Base-by-base conservation (phyloP, 1,284 basidiomycete genomes). In the Golubevia sp. region DNA sequence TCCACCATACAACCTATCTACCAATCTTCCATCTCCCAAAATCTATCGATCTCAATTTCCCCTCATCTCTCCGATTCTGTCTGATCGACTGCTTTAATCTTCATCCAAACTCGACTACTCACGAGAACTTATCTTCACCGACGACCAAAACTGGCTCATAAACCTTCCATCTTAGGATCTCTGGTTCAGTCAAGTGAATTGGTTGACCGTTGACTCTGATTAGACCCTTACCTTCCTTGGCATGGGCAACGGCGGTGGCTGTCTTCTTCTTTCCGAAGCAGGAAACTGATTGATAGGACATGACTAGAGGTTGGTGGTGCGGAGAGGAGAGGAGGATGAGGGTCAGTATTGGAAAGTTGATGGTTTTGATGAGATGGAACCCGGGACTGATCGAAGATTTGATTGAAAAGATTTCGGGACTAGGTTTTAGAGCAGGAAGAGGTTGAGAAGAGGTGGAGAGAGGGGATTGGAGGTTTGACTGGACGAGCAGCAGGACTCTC, bases 151-250 rank as follows among this genome's bases (percentile, higher is more conserved):
- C 68, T 51, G 84, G 84, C 87, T 99, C 96, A 87, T 98, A 99
- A 79, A 98, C 90, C 89, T 99, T 99, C 88, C 95, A 91, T 80
- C 96, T 93, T 78, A 99, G 89, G 85, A 95, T 92, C 85, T 96
- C 92, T 64, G 85, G 82, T 86, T 92, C 91, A 79, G 96, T 90
- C 83, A 99, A 92, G 85, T 91, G 89, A 87, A 99, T 93, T 84
- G 97, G 97, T 62, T 92, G 92, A 76, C 96, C 95, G 85, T 99
- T 98, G 85, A 99, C 90, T 84, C 95, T 93, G 86, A 99, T 92
- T 84, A 97, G 90, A 67, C 97, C 97, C 86, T 94, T 94, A 80
- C 97, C 97, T 87, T 97, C 94, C 86, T 85, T 78, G 71, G 67
- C 73, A 70, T 71, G 62, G 61, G 77, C 75, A 56, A 78, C 75